Base-by-base conservation (phyloP, 1,139 yeast species). In the Lodderomyces theae region DNA sequence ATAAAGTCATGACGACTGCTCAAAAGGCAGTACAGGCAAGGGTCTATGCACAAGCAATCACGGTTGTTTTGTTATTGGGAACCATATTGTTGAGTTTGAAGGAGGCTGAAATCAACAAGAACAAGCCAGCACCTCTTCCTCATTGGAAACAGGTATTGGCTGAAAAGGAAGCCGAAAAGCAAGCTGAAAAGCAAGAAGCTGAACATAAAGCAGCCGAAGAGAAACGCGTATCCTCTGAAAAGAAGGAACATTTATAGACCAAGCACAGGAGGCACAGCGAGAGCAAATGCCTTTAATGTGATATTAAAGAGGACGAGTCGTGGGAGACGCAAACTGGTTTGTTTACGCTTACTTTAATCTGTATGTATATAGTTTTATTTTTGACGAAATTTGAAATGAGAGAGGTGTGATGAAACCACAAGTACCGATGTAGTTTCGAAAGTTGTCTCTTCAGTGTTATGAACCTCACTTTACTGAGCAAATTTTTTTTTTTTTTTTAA, bases 11-110 rank as follows among this genome's bases (percentile, higher is more conserved):
- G 82, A 78, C 89, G 42, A 77, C 76, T 44, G 70, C 95, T 4
- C 96, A 89, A 66, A 89, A 88, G 63, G 79, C 87, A 30, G 96
- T 87, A 23, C 95, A 86, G 61, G 96, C 96, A 22, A 83, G 96
- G 77, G 88, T 88, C 82, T 87, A 87, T 60, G 96, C 96, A 7
- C 96, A 88, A 64, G 89, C 86, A 47, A 66, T 86, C 44, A 81
- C 90, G 2, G 83, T 83, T 43, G 71, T 76, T 8, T 67, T 85
- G 46, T 66, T 84, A 51, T 64, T 85, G 48, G 82, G 80, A 28
- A 78, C 89, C 3, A 71, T 84, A 51, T 77, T 81, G 37, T 67
- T 84, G 52, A 71, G 81, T 31, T 69, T 80, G 64, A 80, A 76
- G 51, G 90, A 84, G 54, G 79, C 77, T 50, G 78, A 80, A 52